A percentile compares a stretch with the other conserved stretches of the same genome.
phyloP scores from a whole-genome alignment of 169 alveolate species.

The Cryptosporidium bovis region DNA sequence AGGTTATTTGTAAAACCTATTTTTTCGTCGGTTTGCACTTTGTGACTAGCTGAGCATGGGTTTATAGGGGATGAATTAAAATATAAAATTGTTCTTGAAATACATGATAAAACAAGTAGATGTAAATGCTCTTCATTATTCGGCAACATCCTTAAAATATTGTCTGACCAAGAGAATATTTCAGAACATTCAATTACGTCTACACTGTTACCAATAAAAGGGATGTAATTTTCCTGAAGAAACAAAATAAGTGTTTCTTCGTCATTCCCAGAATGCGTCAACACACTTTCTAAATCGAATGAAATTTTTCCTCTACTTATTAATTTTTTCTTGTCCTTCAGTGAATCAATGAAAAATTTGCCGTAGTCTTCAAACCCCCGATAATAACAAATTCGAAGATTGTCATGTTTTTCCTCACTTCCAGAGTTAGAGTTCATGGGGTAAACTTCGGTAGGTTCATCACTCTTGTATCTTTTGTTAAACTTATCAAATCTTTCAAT shows the following conservation, averaged over 20 bases:
- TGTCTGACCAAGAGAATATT: slow-evolving; percentile 57
- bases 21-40: slow-evolving; percentile 1
- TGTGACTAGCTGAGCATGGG: slow-evolving; percentile 33
- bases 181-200: slow-evolving; percentile 31
- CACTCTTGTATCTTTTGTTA: slow-evolving; percentile 6
- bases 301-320: slow-evolving; percentile 16
- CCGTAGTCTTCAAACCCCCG: slow-evolving; percentile 4
- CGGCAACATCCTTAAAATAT: not conserved
- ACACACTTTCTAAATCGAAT: slow-evolving; percentile 31
- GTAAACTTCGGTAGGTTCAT: not conserved
- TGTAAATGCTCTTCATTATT: slow-evolving; percentile 2
- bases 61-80: slow-evolving; percentile 53
- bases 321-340: not conserved
- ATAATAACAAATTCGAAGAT: not conserved
- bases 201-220: slow-evolving; percentile 39
- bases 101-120: slow-evolving; percentile 9
- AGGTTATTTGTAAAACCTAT: slow-evolving; percentile 5
- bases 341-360: not conserved
- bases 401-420: not conserved
- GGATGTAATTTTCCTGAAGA: slow-evolving; percentile 66
- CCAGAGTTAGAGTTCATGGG: not conserved
- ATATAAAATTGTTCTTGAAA: slow-evolving; percentile 53
- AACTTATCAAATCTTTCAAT: not conserved
- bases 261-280: slow-evolving; percentile 32
- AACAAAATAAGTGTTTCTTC: slow-evolving; percentile 30